These are phyloP conservation scores for Pseudonitzschia multistriata DNA, from an alignment of 108 stramenopile species.

Conservation along the genomic window DNA sequence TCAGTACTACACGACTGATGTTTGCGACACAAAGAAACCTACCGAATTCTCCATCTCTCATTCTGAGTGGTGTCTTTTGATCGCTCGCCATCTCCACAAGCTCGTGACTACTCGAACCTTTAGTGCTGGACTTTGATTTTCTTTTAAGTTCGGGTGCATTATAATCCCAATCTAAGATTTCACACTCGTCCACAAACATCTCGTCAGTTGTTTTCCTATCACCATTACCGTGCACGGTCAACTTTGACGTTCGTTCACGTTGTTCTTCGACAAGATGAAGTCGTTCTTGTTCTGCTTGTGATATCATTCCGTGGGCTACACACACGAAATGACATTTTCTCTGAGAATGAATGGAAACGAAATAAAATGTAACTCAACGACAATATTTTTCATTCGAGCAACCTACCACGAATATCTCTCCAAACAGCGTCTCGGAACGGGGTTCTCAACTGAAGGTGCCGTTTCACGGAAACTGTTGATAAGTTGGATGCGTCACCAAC, in stretches of 20 bases:
- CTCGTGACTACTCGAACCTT: constrained; percentile 65
- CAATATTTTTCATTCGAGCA: neutral
- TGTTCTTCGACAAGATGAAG: constrained; percentile 28
- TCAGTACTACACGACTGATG: neutral
- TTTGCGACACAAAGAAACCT: constrained; percentile 1
- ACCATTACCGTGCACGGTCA: neutral
- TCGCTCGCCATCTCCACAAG: constrained; percentile 59
- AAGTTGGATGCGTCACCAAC: constrained; percentile 17
- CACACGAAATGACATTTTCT: neutral
- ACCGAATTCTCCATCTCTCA: constrained; percentile 78
- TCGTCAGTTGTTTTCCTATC: neutral
- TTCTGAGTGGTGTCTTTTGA: constrained; percentile 52
- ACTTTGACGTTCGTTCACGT: constrained; percentile 11
- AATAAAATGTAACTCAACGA: neutral
- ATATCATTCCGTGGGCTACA: constrained; percentile 53
- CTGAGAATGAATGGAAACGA: neutral
- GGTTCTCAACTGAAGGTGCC: constrained; percentile 23
- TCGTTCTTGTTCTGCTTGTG: constrained; percentile 62
- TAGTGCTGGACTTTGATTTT: neutral
- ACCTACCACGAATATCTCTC: constrained; percentile 62
- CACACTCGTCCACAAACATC: constrained; percentile 71
- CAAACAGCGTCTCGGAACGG: constrained; percentile 53
- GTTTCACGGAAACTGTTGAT: constrained; percentile 4
- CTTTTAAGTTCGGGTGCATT: constrained; percentile 8
- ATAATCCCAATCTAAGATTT: constrained; percentile 54